Percentiles rank a stretch among this genome's conserved stretches.
Conservation (phyloP, 176 grass and related monocot genomes). For the Zea luxurians region DNA sequence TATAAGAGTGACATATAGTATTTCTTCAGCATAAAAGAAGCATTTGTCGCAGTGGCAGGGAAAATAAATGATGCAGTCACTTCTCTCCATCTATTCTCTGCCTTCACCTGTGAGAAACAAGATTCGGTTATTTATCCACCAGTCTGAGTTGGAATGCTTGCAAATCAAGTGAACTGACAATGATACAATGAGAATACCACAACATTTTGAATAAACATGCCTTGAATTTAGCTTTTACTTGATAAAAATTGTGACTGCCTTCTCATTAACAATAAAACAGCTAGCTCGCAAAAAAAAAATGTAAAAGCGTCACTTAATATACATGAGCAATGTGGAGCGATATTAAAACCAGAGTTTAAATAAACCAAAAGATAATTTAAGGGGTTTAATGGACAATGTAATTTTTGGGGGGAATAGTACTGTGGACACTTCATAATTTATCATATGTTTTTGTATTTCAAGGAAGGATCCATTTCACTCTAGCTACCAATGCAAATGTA, state of each 20-base stretch:
- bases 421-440: neutral
- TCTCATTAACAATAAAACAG: neutral
- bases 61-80: constrained; percentile 86
- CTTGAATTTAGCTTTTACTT: constrained; percentile 27
- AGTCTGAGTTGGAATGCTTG: constrained; percentile 24
- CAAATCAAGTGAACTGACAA: constrained; percentile 25
- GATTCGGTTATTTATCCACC: constrained; percentile 16
- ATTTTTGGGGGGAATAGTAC: neutral
- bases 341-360: neutral
- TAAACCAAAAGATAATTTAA: constrained; percentile 6
- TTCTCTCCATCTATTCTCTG: constrained; percentile 87
- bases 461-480: neutral
- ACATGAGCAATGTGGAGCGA: neutral
- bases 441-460: neutral
- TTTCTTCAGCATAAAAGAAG: constrained; percentile 90
- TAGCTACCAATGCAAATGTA: neutral
- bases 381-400: neutral
- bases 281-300: neutral
- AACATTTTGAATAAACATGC: constrained; percentile 15
- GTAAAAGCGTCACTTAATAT: neutral
- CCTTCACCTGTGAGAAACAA: constrained; percentile 65
- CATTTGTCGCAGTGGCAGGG: constrained; percentile 81
- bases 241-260: neutral
- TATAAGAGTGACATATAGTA: constrained; percentile 81
- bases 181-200: constrained; percentile 32